Evolutionary conservation across 371 early-diverging fungal species (phyloP).

Genomic region (Umbelopsis sp.): DNA sequence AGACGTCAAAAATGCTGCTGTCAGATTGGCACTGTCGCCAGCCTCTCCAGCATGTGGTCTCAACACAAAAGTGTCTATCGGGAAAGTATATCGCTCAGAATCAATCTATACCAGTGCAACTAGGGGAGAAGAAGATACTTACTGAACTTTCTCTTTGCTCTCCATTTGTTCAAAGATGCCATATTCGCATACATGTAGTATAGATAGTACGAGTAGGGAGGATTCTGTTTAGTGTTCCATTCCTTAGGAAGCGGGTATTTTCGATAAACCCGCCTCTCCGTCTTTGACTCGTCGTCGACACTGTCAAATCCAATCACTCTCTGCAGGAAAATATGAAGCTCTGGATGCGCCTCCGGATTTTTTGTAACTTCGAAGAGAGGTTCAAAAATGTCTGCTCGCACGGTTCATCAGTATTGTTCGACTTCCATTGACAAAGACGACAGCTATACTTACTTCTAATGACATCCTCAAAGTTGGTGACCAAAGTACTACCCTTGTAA

Average conservation of each 20-base stretch:
- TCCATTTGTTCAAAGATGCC: conserved; percentile 84
- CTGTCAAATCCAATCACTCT: conserved; percentile 96
- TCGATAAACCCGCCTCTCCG: conserved; percentile 80
- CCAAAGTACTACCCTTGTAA: conserved; percentile 73
- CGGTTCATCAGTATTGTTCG: background rate
- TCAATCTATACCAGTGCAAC: background rate
- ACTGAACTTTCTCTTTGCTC: conserved; percentile 81
- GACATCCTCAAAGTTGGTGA: conserved; percentile 83
- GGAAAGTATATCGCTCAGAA: background rate
- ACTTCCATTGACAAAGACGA: background rate
- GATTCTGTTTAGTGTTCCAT: conserved; percentile 84
- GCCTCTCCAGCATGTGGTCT: conserved; percentile 98
- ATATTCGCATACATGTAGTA: conserved; percentile 97
- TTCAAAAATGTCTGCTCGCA: conserved; percentile 78
- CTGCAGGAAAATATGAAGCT: conserved; percentile 92
- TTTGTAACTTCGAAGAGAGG: conserved; percentile 94
- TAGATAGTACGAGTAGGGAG: conserved; percentile 97
- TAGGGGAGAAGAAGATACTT: conserved; percentile 32
- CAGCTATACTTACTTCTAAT: conserved; percentile 60
- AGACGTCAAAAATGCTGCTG: conserved; percentile 91
- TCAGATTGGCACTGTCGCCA: conserved; percentile 97
- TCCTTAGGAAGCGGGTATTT: conserved; percentile 87
- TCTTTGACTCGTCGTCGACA: conserved; percentile 98
- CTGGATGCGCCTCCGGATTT: conserved; percentile 84
- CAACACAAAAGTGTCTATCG: conserved; percentile 85